phyloP scores from a whole-genome alignment of 129 eudicot genomes.

The Centrapalus pauciflorus region DNA sequence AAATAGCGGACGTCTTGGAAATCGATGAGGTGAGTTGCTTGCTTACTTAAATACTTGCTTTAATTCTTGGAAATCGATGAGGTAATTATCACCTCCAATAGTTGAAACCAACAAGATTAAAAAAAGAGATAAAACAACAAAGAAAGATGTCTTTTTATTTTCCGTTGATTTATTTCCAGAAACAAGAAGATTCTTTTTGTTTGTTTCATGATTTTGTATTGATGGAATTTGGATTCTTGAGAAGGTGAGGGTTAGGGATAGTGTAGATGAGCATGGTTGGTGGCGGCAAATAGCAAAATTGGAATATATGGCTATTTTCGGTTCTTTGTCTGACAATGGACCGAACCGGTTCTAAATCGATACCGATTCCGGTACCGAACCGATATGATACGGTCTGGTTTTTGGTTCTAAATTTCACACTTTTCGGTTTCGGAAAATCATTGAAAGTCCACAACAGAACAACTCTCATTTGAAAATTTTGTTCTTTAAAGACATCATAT shows the following conservation, averaged over 20 bases:
- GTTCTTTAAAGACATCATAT: neutral
- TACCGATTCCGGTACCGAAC: too few relatives aligned
- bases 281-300: slow-evolving; percentile 24
- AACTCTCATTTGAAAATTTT: neutral
- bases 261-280: slow-evolving; percentile 19
- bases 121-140: slow-evolving; percentile 45
- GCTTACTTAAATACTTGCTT: too few relatives aligned
- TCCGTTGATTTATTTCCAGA: slow-evolving; percentile 26
- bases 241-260: slow-evolving; percentile 25
- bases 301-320: slow-evolving; percentile 18
- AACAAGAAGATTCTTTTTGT: neutral
- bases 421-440: too few relatives aligned
- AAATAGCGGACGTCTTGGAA: too few relatives aligned
- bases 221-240: neutral
- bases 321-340: too few relatives aligned
- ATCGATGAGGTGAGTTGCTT: too few relatives aligned
- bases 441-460: neutral
- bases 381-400: too few relatives aligned
- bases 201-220: slow-evolving; percentile 23
- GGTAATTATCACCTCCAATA: slow-evolving; percentile 53
- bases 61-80: too few relatives aligned
- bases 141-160: slow-evolving; percentile 35
- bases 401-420: too few relatives aligned
- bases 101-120: slow-evolving; percentile 42
- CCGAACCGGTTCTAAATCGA: too few relatives aligned